A percentile compares a stretch with the other conserved stretches of the same genome.
Evolutionary conservation across 768 basidiomycete genomes (phyloP).

Genomic region (Russula sp.): DNA sequence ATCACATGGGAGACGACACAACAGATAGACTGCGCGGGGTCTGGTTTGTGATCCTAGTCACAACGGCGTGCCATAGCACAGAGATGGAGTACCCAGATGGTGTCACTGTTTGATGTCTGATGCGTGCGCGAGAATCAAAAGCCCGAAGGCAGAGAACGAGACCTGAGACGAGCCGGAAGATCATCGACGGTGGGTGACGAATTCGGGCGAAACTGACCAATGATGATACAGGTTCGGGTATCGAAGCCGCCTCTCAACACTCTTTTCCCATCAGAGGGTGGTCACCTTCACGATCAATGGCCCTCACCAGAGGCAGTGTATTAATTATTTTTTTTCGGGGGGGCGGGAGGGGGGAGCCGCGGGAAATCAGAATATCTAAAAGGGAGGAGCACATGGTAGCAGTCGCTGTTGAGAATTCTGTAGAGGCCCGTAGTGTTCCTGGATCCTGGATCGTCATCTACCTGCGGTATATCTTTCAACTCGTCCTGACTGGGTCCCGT

Average conservation of each 20-base stretch:
- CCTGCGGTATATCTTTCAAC: not conserved
- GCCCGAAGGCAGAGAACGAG: not conserved
- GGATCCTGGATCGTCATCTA: not conserved
- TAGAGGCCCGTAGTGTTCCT: not conserved
- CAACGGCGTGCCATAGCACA: not conserved
- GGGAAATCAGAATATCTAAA: slow-evolving; percentile 6
- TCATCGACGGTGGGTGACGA: not conserved
- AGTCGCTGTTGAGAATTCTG: not conserved
- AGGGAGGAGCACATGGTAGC: not conserved
- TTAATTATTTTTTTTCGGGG: not conserved
- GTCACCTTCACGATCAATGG: not conserved
- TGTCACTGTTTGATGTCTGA: not conserved
- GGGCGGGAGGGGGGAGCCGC: not conserved
- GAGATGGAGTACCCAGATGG: not conserved
- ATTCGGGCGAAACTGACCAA: not conserved
- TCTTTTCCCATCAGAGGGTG: not conserved
- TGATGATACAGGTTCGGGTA: not conserved
- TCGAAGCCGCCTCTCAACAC: not conserved
- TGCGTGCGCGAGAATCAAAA: not conserved
- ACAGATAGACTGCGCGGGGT: not conserved
- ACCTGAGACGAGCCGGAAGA: not conserved
- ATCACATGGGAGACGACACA: not conserved
- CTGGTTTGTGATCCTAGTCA: not conserved
- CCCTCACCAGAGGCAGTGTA: not conserved
- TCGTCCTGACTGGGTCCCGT: slow-evolving; percentile 6